Base-by-base conservation (phyloP, 257 asterid genomes). In the Linderniella brevidens region DNA sequence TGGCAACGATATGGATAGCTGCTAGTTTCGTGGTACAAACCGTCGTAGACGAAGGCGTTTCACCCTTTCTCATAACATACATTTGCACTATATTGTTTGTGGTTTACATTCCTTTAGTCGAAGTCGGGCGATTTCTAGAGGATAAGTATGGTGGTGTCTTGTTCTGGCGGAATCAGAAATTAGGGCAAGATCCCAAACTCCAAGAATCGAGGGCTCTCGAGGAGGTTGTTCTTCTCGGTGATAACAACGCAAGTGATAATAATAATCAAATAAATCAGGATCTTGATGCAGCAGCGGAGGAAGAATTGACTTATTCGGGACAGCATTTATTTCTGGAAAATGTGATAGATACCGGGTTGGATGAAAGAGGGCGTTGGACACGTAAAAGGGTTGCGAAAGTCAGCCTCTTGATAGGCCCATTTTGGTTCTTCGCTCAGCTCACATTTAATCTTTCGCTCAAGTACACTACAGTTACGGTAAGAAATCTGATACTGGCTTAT, bases 361-460 rank as follows among this genome's bases (percentile, higher is more conserved):
- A 90, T 66, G 69, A 68, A 41, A 78, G 81, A 59, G 86, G 98
- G 61, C 92, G 92, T 53, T 90, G 98, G 98, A 84, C 94, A 0
- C 84, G 94, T 25, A 39, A 50, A 38, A 77, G 94, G 62, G 70
- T 81, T 40, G 98, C 98, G 0, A 81, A 77, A 79, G 92, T 85
- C 39, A 81, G 96, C 81, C 63, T 90, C 41, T 66, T 85, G 66
- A 71, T 90, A 58, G 75, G 93, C 61, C 98, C 98, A 10, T 60
- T 90, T 64, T 90, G 94, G 94, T 90, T 81, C 58, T 49, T 85
- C 48, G 98, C 98, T 0, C 98, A 90, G 57, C 94, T 90, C 64
- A 66, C 94, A 8, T 90, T 90, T 64, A 90, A 90, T 59, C 75
- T 85, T 3, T 90, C 98, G 8, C 92, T 90, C 58, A 90, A 90